These are phyloP conservation scores for Smallanthus sonchifolius DNA, from an alignment of 129 eudicot species.

Conservation along the genomic window DNA sequence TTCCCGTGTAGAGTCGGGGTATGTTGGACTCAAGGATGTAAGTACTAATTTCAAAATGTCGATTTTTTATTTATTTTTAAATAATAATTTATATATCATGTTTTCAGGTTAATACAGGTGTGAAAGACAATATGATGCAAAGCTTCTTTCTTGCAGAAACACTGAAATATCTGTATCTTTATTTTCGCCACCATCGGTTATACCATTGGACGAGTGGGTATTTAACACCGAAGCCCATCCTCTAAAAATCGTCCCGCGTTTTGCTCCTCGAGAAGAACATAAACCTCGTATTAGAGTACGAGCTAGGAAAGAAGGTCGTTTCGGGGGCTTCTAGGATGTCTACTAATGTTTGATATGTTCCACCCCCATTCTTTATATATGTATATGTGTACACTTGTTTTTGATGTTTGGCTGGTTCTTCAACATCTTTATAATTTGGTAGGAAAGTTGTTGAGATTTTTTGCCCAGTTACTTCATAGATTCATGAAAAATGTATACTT, in stretches of 20 bases:
- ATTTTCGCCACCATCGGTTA: slow-evolving; percentile 82
- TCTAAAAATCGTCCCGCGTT: slow-evolving; percentile 59
- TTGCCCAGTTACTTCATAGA: background rate
- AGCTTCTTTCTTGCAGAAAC: slow-evolving; percentile 99
- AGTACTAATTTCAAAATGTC: slow-evolving; percentile 25
- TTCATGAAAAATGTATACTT: background rate
- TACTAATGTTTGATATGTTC: background rate
- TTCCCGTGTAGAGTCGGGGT: slow-evolving; percentile 86
- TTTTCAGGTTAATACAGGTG: slow-evolving; percentile 84
- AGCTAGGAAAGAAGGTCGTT: slow-evolving; percentile 85
- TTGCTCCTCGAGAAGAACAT: slow-evolving; percentile 24
- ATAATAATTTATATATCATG: background rate
- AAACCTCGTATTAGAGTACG: slow-evolving; percentile 39
- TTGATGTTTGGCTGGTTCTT: background rate
- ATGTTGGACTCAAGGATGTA: slow-evolving; percentile 98
- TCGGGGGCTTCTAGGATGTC: slow-evolving; percentile 33
- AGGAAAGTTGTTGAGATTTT: background rate
- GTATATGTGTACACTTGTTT: background rate
- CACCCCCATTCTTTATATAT: background rate
- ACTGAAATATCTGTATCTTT: slow-evolving; percentile 90
- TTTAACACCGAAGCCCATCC: slow-evolving; percentile 99
- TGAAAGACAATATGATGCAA: slow-evolving; percentile 98
- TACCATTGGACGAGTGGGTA: slow-evolving; percentile 94
- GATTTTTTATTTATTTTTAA: background rate
- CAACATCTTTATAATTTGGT: background rate